These are phyloP conservation scores for Conringia planisiliqua DNA, from an alignment of 345 rosid genomes.

Conservation along the genomic window DNA sequence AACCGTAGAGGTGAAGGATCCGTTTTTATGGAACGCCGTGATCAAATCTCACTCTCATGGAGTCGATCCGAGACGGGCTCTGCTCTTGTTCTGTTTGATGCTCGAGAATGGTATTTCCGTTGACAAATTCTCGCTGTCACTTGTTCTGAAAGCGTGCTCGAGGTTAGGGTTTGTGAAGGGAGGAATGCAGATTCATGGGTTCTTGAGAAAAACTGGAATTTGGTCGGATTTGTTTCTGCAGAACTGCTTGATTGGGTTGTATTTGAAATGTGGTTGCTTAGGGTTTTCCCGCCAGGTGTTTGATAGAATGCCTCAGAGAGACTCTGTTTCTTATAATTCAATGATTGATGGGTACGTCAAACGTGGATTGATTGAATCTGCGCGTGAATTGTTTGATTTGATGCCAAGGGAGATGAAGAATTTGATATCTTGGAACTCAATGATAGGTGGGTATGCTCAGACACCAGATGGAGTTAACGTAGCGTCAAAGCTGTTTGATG, in stretches of 20 bases:
- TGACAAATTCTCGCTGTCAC: conserved; percentile 36
- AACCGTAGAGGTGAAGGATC: conserved; percentile 18
- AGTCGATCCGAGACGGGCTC: conserved; percentile 29
- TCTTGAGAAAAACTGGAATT: conserved; percentile 36
- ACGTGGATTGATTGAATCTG: conserved; percentile 44
- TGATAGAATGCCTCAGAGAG: conserved; percentile 37
- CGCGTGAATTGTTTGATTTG: conserved; percentile 42
- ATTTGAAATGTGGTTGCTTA: conserved; percentile 37
- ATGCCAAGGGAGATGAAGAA: conserved; percentile 47
- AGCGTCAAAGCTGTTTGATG: conserved; percentile 47
- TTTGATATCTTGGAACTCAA: conserved; percentile 62
- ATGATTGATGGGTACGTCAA: conserved; percentile 54
- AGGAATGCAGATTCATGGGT: conserved; percentile 46
- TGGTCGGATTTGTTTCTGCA: conserved; percentile 43
- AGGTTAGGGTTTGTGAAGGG: conserved; percentile 17
- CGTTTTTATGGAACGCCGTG: conserved; percentile 38
- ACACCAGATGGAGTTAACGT: conserved; percentile 32
- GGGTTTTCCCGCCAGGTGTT: conserved; percentile 37
- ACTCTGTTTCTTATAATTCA: conserved; percentile 43
- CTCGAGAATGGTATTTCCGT: conserved; percentile 32
- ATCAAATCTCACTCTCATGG: conserved; percentile 45
- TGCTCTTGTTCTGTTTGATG: conserved; percentile 37
- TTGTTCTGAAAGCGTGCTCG: conserved; percentile 43
- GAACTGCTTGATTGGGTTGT: conserved; percentile 37
- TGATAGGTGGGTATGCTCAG: conserved; percentile 51